Evolutionary conservation across 805 yeast genomes (phyloP).

Genomic region (Candida loeiensis): DNA sequence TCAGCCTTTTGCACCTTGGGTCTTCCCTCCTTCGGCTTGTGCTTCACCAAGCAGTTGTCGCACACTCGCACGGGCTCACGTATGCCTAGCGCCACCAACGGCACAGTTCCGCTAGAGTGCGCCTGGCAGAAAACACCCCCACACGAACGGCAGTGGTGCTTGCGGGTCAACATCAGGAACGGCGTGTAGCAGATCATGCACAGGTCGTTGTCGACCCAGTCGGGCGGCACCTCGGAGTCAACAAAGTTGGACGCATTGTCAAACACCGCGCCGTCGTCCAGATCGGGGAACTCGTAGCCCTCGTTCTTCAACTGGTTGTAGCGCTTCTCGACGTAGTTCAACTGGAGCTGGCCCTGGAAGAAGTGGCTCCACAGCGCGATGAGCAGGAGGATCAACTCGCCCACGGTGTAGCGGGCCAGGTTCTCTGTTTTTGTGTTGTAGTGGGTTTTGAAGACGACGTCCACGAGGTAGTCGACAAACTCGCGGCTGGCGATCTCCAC

Average conservation of each 20-base stretch:
- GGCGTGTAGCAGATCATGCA: slow-evolving; percentile 89
- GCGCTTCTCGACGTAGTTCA: slow-evolving; percentile 59
- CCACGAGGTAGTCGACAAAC: slow-evolving; percentile 77
- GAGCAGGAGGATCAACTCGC: slow-evolving; percentile 54
- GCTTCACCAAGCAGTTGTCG: slow-evolving; percentile 76
- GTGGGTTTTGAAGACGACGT: slow-evolving; percentile 35
- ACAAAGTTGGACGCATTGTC: slow-evolving; percentile 45
- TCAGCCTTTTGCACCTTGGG: no score
- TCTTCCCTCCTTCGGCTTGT: slow-evolving; percentile 23
- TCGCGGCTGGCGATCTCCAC: slow-evolving; percentile 78
- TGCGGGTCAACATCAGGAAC: slow-evolving; percentile 79
- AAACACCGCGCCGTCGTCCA: slow-evolving; percentile 11
- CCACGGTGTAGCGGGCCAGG: slow-evolving; percentile 40
- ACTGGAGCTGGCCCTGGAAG: slow-evolving; percentile 63
- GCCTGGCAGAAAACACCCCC: slow-evolving; percentile 90
- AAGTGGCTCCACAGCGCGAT: slow-evolving; percentile 77
- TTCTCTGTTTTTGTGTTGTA: slow-evolving; percentile 29
- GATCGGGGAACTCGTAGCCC: slow-evolving; percentile 64
- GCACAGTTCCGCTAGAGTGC: slow-evolving; percentile 71
- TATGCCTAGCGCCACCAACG: slow-evolving; percentile 82
- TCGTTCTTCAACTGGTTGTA: slow-evolving; percentile 58
- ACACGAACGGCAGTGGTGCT: slow-evolving; percentile 96
- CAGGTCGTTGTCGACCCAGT: slow-evolving; percentile 93
- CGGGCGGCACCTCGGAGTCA: slow-evolving; percentile 92
- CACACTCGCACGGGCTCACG: slow-evolving; percentile 89